phyloP scores from a whole-genome alignment of 2,329 filamentous ascomycete genomes.

The Paraphaeosphaeria minitans region DNA sequence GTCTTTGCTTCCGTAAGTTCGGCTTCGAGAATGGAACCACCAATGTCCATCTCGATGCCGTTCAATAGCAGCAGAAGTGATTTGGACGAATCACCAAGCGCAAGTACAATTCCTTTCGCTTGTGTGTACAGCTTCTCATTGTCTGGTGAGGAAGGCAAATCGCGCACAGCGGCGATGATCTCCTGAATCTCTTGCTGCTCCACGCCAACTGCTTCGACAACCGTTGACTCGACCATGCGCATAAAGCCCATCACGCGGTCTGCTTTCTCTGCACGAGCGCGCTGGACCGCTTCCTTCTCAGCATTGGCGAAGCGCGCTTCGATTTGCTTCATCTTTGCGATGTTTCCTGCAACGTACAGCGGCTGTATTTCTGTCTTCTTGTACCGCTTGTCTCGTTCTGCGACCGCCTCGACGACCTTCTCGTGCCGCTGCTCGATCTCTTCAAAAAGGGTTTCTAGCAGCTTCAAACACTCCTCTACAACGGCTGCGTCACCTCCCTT shows the following conservation, averaged over 20 bases:
- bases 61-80: slow-evolving; percentile 52
- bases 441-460: slow-evolving; percentile 50
- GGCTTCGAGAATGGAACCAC: slow-evolving; percentile 58
- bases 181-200: slow-evolving; percentile 59
- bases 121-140: slow-evolving; percentile 30
- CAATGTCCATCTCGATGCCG: slow-evolving; percentile 55
- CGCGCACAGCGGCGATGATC: slow-evolving; percentile 51
- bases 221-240: slow-evolving; percentile 57
- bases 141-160: slow-evolving; percentile 44
- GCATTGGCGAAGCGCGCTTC: slow-evolving; percentile 53
- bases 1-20: slow-evolving; percentile 59
- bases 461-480: slow-evolving; percentile 38
- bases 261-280: slow-evolving; percentile 56
- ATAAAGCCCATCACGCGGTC: slow-evolving; percentile 57
- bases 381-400: slow-evolving; percentile 60
- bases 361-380: slow-evolving; percentile 61
- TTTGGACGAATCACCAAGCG: slow-evolving; percentile 48
- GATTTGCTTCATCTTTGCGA: slow-evolving; percentile 55
- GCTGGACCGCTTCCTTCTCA: slow-evolving; percentile 57
- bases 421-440: slow-evolving; percentile 57
- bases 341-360: slow-evolving; percentile 58
- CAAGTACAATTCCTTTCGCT: slow-evolving; percentile 32
- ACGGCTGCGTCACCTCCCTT: slow-evolving; percentile 22
- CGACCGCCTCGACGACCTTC: slow-evolving; percentile 55
- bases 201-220: slow-evolving; percentile 56